phyloP scores from a whole-genome alignment of 345 rosid genomes.

The Eucalyptus pumila region DNA sequence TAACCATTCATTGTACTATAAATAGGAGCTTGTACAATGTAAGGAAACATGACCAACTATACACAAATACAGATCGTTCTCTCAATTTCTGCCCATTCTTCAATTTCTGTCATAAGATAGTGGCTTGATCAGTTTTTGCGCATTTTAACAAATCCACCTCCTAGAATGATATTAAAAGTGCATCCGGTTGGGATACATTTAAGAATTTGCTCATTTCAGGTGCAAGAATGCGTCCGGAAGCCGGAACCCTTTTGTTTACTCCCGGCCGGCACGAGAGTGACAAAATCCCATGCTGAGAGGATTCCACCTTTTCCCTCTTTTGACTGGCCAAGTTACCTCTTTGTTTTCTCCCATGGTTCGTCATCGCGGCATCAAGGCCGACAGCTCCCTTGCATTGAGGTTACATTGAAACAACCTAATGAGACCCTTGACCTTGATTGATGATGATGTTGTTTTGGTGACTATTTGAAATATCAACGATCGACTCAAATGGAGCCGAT shows the following conservation, averaged over 20 bases:
- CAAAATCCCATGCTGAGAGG: neutral
- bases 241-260: neutral
- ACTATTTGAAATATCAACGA: neutral
- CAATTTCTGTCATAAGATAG: neutral
- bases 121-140: neutral
- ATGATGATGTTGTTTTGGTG: neutral
- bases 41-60: no score
- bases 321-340: neutral
- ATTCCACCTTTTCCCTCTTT: neutral
- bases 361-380: neutral
- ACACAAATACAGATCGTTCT: no score
- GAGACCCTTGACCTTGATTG: neutral
- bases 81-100: no score
- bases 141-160: neutral
- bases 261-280: neutral
- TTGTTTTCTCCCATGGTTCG: neutral
- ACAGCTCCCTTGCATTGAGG: neutral
- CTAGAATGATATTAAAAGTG: neutral
- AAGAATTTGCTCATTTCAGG: neutral
- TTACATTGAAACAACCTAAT: neutral
- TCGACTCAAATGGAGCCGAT: neutral
- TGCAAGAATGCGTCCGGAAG: neutral
- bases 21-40: no score
- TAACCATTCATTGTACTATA: no score
- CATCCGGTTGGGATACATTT: neutral